Conservation (phyloP, 2,329 filamentous ascomycete species). For the Talaromyces pinophilus region DNA sequence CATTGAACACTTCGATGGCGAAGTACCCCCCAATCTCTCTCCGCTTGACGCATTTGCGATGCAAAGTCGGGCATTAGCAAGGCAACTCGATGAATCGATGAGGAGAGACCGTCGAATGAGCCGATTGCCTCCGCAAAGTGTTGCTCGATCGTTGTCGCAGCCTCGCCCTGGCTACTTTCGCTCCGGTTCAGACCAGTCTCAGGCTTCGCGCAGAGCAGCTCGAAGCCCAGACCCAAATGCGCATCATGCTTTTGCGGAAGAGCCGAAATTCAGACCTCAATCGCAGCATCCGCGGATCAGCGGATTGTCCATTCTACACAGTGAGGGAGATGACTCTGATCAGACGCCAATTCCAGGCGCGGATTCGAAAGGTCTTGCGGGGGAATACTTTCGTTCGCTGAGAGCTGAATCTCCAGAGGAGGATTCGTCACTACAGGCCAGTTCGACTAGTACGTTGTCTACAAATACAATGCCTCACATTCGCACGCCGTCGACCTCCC, state of each 20-base stretch:
- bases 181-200: constrained; percentile 60
- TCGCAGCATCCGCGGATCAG: constrained; percentile 78
- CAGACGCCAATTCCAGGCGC: constrained; percentile 32
- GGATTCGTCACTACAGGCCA: constrained; percentile 23
- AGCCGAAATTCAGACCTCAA: constrained; percentile 59
- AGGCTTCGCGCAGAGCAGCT: constrained; percentile 30
- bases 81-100: constrained; percentile 78
- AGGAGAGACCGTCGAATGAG: constrained; percentile 78
- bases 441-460: constrained; percentile 12
- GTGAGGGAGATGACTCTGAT: constrained; percentile 29
- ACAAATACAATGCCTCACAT: constrained; percentile 8
- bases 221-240: constrained; percentile 44
- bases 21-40: constrained; percentile 80
- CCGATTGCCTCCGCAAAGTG: constrained; percentile 77
- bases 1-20: constrained; percentile 70
- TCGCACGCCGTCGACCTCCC: constrained; percentile 27
- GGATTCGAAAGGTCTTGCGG: constrained; percentile 33
- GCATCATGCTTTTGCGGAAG: constrained; percentile 41
- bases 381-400: constrained; percentile 30
- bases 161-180: constrained; percentile 80
- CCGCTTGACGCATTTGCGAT: constrained; percentile 93
- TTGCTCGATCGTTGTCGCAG: constrained; percentile 77
- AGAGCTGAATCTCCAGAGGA: constrained; percentile 39
- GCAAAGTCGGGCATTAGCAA: constrained; percentile 83
- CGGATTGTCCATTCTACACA: constrained; percentile 48